A percentile compares a stretch with the other conserved stretches of the same genome.
Evolutionary conservation across 1,139 yeast genomes (phyloP).

Genomic region (Sugiyamaella paludigena): DNA sequence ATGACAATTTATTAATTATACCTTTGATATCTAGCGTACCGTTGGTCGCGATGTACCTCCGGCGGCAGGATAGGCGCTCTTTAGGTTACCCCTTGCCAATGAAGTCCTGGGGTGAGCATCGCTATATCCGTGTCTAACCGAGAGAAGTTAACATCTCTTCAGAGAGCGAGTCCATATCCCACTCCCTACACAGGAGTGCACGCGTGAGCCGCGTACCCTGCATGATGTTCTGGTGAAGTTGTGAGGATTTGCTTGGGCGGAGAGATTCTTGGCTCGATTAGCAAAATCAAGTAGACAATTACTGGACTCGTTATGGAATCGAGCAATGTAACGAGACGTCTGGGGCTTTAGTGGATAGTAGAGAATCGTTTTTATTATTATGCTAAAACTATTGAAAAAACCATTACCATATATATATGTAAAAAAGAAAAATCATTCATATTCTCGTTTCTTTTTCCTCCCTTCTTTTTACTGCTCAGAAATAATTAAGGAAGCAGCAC

Average conservation of each 20-base stretch:
- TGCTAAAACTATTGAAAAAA: conserved; percentile 9
- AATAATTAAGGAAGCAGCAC: conserved; percentile 86
- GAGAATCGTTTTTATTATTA: background rate
- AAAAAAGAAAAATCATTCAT: background rate
- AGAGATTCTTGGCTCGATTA: too few relatives aligned
- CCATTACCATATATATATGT: background rate
- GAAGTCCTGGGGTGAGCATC: background rate
- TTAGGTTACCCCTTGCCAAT: too few relatives aligned
- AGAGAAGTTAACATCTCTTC: too few relatives aligned
- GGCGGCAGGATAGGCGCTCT: conserved; percentile 13
- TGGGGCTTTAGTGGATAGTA: background rate
- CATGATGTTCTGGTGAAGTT: too few relatives aligned
- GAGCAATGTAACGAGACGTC: background rate
- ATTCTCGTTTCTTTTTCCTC: background rate
- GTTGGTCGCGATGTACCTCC: conserved; percentile 8
- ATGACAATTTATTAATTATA: background rate
- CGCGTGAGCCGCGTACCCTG: too few relatives aligned
- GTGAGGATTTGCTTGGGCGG: too few relatives aligned
- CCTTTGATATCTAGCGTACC: too few relatives aligned
- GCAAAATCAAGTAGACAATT: too few relatives aligned
- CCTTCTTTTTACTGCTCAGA: conserved; percentile 49
- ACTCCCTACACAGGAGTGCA: too few relatives aligned
- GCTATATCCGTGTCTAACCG: background rate
- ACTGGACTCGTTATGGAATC: too few relatives aligned
- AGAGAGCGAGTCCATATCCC: too few relatives aligned